Evolutionary conservation across 306 rosid genomes (phyloP).

Genomic region (Adenanthera pavonina): DNA sequence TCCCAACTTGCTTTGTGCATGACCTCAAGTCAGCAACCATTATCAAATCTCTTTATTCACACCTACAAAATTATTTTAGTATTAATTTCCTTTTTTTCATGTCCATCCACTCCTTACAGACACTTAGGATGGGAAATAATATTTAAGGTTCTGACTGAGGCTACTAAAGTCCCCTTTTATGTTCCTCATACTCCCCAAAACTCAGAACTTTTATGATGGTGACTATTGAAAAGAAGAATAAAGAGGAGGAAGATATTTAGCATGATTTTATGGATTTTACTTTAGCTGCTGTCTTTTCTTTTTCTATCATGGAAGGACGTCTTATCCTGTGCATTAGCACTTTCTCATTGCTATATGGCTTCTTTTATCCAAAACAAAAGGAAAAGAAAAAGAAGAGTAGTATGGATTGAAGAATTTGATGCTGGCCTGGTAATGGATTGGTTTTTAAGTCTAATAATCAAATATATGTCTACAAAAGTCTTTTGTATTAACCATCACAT

Average conservation of each 20-base stretch:
- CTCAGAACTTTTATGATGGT: not conserved
- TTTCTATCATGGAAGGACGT: not conserved
- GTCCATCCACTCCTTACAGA: not conserved
- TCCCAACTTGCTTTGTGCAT: not conserved
- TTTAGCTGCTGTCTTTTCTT: not conserved
- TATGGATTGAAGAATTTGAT: not conserved
- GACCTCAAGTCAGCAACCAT: not conserved
- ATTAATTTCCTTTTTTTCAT: not conserved
- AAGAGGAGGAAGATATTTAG: not conserved
- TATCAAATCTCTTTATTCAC: constrained; percentile 9
- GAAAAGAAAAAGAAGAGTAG: not conserved
- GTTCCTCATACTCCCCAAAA: not conserved
- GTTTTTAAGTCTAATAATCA: not conserved
- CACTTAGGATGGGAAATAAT: constrained; percentile 2
- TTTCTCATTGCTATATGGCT: not conserved
- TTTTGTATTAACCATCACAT: no score
- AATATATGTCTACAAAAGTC: not conserved
- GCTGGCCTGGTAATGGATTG: not conserved
- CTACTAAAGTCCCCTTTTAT: not conserved
- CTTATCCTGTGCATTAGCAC: not conserved
- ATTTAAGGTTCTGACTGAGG: not conserved
- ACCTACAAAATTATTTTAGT: not conserved
- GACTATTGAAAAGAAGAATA: not conserved
- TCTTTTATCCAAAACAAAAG: not conserved
- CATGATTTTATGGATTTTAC: not conserved